phyloP scores from a whole-genome alignment of 2,329 filamentous ascomycete genomes.

The Neopestalotiopsis clavispora region DNA sequence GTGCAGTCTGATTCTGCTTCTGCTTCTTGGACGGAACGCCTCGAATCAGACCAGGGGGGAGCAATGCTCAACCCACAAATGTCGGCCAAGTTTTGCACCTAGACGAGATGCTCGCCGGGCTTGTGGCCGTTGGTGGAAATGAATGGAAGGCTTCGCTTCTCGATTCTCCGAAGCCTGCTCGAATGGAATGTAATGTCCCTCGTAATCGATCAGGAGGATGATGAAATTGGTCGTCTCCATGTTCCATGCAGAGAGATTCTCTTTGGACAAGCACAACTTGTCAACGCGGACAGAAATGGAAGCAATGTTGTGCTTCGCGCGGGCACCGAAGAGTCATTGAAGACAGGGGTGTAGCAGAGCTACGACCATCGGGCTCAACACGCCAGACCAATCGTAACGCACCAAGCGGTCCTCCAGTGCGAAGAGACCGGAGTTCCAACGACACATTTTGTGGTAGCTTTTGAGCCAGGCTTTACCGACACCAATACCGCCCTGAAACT shows the following conservation, averaged over 20 bases:
- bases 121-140: too few species aligned
- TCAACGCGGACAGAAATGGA: conserved; percentile 61
- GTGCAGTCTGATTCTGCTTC: too few species aligned
- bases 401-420: conserved; percentile 76
- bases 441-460: conserved; percentile 77
- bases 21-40: not conserved
- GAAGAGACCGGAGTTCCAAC: conserved; percentile 85
- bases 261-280: conserved; percentile 74
- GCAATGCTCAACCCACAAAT: too few species aligned
- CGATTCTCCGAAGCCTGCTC: conserved; percentile 54
- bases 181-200: conserved; percentile 63
- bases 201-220: conserved; percentile 72
- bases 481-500: conserved; percentile 65
- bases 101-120: too few species aligned
- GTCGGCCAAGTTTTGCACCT: too few species aligned
- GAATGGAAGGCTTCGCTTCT: conserved; percentile 34
- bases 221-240: conserved; percentile 71
- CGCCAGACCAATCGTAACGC: conserved; percentile 64
- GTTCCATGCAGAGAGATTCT: conserved; percentile 79
- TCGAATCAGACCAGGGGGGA: too few species aligned
- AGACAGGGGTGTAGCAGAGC: not conserved
- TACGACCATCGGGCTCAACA: conserved; percentile 62
- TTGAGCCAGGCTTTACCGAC: conserved; percentile 70
- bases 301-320: too few species aligned
- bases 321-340: too few species aligned